Base-by-base conservation (phyloP, 805 yeast species). In the Saccharomycopsis fodiens region DNA sequence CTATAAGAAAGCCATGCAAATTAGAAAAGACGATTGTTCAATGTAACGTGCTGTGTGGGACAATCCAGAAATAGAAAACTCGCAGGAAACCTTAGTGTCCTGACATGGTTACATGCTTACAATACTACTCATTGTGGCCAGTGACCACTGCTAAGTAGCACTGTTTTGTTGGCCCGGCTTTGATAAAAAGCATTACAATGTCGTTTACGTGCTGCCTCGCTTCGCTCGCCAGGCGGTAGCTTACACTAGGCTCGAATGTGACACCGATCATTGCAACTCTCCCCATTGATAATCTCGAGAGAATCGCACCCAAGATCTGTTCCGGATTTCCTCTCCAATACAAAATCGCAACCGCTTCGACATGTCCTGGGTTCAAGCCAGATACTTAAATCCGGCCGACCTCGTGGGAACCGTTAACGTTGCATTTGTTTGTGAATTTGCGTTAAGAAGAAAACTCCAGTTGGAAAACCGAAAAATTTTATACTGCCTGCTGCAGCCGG, bases 221-320 rank as follows among this genome's bases (percentile, higher is more conserved):
- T n/a, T n/a, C n/a, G n/a, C n/a, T n/a, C n/a, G n/a, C n/a, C n/a
- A n/a, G n/a, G n/a, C n/a, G n/a, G n/a, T n/a, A n/a, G n/a, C n/a
- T n/a, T n/a, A n/a, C n/a, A n/a, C n/a, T n/a, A n/a, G n/a, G n/a
- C n/a, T n/a, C n/a, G n/a, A n/a, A n/a, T 73, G 79, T 74, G 54
- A 63, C 58, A 74, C 61, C 65, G 68, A 73, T 74, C 80, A 68
- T 74, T 74, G 80, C 80, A 74, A 67, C 74, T 61, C 55, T 59
- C 73, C 78, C 69, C 79, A 74, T 73, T 65, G 76, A 78, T 76
- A 74, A 65, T 68, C 79, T 73, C 79, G 77, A 74, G 74, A 79
- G 66, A 68, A 72, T 75, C 72, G 80, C 80, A 75, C 80, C 80
- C 80, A 74, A 75, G 80, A 75, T 67, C 72, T 67, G 66, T 59